Base-by-base conservation (phyloP, 139 green algal genomes). In the Chlorella sp. region DNA sequence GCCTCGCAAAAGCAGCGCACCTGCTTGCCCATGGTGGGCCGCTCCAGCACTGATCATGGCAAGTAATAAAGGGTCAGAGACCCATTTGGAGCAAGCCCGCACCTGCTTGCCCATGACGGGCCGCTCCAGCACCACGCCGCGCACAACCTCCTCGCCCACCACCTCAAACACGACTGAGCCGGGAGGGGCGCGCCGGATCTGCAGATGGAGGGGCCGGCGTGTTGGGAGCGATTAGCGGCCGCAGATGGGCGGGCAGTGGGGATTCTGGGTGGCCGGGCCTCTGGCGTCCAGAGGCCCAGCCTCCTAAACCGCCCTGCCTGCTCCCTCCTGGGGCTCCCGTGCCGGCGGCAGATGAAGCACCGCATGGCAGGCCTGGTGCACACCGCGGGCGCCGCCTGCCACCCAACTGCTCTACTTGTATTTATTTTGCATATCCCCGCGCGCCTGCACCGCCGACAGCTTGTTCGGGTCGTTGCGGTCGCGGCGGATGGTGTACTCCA, bases 161-260 rank as follows among this genome's bases (percentile, higher is more conserved):
- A 32, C 41, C 38, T 93, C 90, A 82, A 93, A 93, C 20, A 87
- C 72, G 20, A 91, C 89, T 1, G 84, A 74, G 65, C 90, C 88
- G 17, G 81, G 67, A 22, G 84, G 28, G 11, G 86, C 90, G 44
- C 74, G 81, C 4, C 73, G 82, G 43, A 73, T 70, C 54, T 67
- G 62, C 65, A 62, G 65, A 34, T 30, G n/a, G 38, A 16, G 34
- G 20, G 36, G 16, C 2, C 9, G 26, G 30, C 9, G 30, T 20
- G 9, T 6, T 24, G 56, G 26, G 56, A n/a, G 56, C 9, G 26
- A 24, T 65, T 20, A 65, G 56, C 30, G n/a, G 32, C 22, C 14
- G 65, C n/a, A 22, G 62, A 22, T 38, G 32, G 68, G 19, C 62
- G 20, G 30, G 62, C 62, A 36, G 62, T 28, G 22, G 20, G 60